These are phyloP conservation scores for Scytalidium sp. DNA, from an alignment of 2,329 filamentous ascomycete genomes.

Conservation along the genomic window DNA sequence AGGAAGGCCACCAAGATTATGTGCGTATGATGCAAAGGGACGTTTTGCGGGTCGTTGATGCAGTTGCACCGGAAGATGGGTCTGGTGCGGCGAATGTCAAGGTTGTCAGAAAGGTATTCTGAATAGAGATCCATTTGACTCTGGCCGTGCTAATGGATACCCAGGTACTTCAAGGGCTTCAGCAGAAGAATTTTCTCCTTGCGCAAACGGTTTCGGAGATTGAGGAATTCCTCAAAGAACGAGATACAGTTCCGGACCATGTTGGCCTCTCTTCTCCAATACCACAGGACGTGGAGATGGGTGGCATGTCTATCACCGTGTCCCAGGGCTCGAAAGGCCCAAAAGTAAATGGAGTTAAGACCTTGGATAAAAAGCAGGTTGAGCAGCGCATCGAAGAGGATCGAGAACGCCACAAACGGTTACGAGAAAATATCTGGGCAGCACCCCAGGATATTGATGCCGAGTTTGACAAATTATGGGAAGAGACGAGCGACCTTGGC, in stretches of 20 bases:
- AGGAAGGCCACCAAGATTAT: slow-evolving; percentile 75
- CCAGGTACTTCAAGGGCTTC: slow-evolving; percentile 66
- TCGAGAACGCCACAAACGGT: slow-evolving; percentile 86
- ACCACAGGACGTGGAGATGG: slow-evolving; percentile 19
- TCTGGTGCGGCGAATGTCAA: slow-evolving; percentile 92
- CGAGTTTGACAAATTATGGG: slow-evolving; percentile 81
- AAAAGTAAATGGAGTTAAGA: slow-evolving; percentile 12
- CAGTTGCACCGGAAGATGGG: slow-evolving; percentile 82
- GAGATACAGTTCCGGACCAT: slow-evolving; percentile 34
- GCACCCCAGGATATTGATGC: slow-evolving; percentile 56
- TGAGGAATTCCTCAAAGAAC: slow-evolving; percentile 76
- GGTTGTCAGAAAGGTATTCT: slow-evolving; percentile 76
- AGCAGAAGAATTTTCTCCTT: slow-evolving; percentile 70
- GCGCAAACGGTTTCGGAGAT: slow-evolving; percentile 74
- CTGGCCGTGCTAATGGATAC: background rate
- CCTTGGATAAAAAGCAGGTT: slow-evolving; percentile 80
- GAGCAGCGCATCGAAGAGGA: slow-evolving; percentile 98
- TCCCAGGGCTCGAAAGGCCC: background rate
- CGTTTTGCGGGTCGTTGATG: slow-evolving; percentile 86
- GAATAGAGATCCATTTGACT: background rate
- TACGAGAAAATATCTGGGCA: slow-evolving; percentile 92
- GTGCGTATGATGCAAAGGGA: slow-evolving; percentile 94
- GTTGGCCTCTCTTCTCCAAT: slow-evolving; percentile 18
- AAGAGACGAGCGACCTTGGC: slow-evolving; percentile 80
- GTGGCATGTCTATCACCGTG: slow-evolving; percentile 10